Conservation (phyloP, 1,139 yeast species). For the Yamadazyma songkhlaensis region DNA sequence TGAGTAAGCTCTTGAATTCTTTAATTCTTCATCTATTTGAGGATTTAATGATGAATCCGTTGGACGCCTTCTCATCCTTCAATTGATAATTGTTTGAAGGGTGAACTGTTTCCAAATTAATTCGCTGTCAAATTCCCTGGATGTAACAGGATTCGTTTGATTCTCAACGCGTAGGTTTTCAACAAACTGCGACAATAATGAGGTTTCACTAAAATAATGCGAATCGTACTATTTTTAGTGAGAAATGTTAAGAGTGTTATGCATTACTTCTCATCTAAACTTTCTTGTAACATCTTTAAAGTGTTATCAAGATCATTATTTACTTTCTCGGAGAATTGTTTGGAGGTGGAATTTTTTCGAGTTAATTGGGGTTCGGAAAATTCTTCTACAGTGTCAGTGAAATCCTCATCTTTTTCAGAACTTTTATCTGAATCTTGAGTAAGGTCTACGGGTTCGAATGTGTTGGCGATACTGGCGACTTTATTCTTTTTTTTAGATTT, state of each 20-base stretch:
- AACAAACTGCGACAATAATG: too few species aligned
- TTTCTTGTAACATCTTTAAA: conserved; percentile 40
- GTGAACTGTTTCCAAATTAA: background rate
- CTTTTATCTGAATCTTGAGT: conserved; percentile 2
- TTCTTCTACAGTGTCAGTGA: conserved; percentile 11
- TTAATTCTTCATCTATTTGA: conserved; percentile 31
- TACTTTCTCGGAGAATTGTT: conserved; percentile 27
- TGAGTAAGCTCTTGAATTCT: conserved; percentile 31
- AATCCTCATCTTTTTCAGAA: conserved; percentile 16
- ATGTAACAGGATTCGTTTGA: too few species aligned
- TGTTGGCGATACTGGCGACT: conserved; percentile 6
- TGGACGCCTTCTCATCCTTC: conserved; percentile 24
- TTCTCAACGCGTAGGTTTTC: too few species aligned
- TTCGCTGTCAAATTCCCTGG: too few species aligned
- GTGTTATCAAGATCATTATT: conserved; percentile 37
- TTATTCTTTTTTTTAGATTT: conserved; percentile 4
- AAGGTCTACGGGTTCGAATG: conserved; percentile 8
- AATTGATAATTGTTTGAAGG: background rate
- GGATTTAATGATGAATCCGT: conserved; percentile 21
- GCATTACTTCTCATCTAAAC: conserved; percentile 20
- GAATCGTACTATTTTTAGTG: too few species aligned
- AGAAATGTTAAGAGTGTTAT: too few species aligned
- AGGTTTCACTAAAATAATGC: too few species aligned
- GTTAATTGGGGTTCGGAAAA: conserved; percentile 7
- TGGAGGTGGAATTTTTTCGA: conserved; percentile 24